These are phyloP conservation scores for Saccharomycopsis capsularis DNA, from an alignment of 805 yeast species.

Conservation along the genomic window DNA sequence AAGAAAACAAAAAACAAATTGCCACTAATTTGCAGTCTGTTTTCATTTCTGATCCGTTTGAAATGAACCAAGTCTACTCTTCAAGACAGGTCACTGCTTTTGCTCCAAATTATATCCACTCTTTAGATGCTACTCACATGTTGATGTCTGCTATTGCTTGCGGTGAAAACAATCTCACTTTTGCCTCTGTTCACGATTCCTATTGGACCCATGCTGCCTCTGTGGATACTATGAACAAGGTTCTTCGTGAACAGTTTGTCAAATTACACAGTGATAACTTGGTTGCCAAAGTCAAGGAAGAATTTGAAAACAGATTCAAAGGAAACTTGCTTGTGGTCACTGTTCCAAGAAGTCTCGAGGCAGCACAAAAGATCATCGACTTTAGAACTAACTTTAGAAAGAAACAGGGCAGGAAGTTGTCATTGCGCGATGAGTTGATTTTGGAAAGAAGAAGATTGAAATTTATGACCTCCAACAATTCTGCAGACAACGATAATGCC, in stretches of 20 bases:
- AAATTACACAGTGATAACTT: conserved; percentile 68
- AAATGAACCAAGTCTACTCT: conserved; percentile 72
- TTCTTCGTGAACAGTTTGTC: conserved; percentile 74
- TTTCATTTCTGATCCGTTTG: conserved; percentile 82
- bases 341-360: conserved; percentile 45
- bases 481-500: conserved; percentile 43
- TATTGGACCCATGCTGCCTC: conserved; percentile 96
- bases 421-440: conserved; percentile 65
- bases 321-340: conserved; percentile 57
- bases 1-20: conserved; percentile 54
- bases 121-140: conserved; percentile 97
- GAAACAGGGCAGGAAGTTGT: conserved; percentile 47
- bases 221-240: conserved; percentile 60
- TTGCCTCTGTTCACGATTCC: conserved; percentile 96
- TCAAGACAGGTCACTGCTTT: conserved; percentile 89
- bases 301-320: conserved; percentile 73
- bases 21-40: conserved; percentile 83
- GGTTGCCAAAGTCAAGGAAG: conserved; percentile 61
- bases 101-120: conserved; percentile 93
- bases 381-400: conserved; percentile 44
- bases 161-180: conserved; percentile 53
- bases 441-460: conserved; percentile 60
- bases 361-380: conserved; percentile 43
- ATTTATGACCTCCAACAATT: conserved; percentile 46
- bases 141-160: conserved; percentile 78